These are phyloP conservation scores for Pleurotus eryngii DNA, from an alignment of 768 basidiomycete genomes.

Conservation along the genomic window DNA sequence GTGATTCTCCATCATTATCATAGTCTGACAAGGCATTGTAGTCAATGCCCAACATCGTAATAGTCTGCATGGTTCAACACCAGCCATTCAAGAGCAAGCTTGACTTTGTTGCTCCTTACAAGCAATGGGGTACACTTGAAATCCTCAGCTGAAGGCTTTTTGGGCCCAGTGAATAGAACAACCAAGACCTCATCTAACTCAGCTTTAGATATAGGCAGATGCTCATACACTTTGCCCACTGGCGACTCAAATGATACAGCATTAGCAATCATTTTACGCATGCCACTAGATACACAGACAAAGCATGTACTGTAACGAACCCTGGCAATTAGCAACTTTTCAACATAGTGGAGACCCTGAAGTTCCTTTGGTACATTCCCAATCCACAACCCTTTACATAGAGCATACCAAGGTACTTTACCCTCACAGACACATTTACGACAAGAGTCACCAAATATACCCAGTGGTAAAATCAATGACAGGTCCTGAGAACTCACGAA, in stretches of 20 bases:
- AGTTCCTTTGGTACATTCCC: slow-evolving; percentile 24
- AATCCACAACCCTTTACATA: slow-evolving; percentile 30
- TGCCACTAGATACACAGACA: slow-evolving; percentile 13
- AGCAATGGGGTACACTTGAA: slow-evolving; percentile 19
- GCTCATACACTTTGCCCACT: slow-evolving; percentile 16
- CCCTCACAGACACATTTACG: not conserved
- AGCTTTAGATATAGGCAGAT: slow-evolving; percentile 14
- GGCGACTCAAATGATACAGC: slow-evolving; percentile 22
- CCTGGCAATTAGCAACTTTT: slow-evolving; percentile 16
- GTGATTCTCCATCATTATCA: slow-evolving; percentile 9
- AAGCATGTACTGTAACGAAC: slow-evolving; percentile 20
- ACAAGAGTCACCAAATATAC: slow-evolving; percentile 9
- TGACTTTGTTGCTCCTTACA: slow-evolving; percentile 19
- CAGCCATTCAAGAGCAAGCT: slow-evolving; percentile 22
- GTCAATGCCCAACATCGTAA: slow-evolving; percentile 19
- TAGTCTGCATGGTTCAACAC: slow-evolving; percentile 25
- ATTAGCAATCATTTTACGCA: slow-evolving; percentile 20
- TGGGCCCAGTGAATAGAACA: slow-evolving; percentile 12
- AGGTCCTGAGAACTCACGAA: not conserved
- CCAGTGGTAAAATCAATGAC: not conserved
- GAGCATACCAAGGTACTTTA: slow-evolving; percentile 13
- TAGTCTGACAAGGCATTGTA: slow-evolving; percentile 13
- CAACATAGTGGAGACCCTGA: slow-evolving; percentile 17
- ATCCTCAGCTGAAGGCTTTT: slow-evolving; percentile 13
- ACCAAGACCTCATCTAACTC: slow-evolving; percentile 20